phyloP scores from a whole-genome alignment of 2,329 filamentous ascomycete genomes.

The Chaetomiaceae sp. region DNA sequence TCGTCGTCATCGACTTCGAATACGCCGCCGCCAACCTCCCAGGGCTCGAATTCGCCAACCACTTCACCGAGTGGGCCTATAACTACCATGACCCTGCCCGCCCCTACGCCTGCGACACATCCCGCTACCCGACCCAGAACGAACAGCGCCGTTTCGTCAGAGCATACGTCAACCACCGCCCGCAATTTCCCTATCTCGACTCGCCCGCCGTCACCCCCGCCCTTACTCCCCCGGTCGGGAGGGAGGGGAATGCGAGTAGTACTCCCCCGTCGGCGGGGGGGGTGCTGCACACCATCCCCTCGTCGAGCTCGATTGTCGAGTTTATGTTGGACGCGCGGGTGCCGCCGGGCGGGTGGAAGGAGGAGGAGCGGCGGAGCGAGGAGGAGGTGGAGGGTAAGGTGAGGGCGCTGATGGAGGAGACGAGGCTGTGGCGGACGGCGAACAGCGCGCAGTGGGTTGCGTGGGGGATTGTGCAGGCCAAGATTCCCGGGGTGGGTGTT shows the following conservation, averaged over 20 bases:
- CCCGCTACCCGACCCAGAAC: slow-evolving; percentile 69
- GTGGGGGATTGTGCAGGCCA: slow-evolving; percentile 95
- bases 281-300: slow-evolving; percentile 19
- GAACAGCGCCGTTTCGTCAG: slow-evolving; percentile 82
- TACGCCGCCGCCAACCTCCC: slow-evolving; percentile 86
- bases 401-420: slow-evolving; percentile 69
- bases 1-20: slow-evolving; percentile 97
- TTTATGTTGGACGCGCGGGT: slow-evolving; percentile 80
- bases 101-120: slow-evolving; percentile 64
- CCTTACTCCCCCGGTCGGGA: too few species aligned
- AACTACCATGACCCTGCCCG: slow-evolving; percentile 77
- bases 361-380: slow-evolving; percentile 59
- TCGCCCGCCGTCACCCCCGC: slow-evolving; percentile 24
- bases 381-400: slow-evolving; percentile 64
- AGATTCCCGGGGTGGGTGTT: slow-evolving; percentile 62
- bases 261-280: background rate
- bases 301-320: slow-evolving; percentile 53
- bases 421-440: slow-evolving; percentile 77
- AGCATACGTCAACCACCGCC: slow-evolving; percentile 79
- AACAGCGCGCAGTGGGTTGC: slow-evolving; percentile 90
- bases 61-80: slow-evolving; percentile 98
- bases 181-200: slow-evolving; percentile 53
- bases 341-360: slow-evolving; percentile 52
- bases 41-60: slow-evolving; percentile 92
- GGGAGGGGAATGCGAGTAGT: too few species aligned